A percentile compares a stretch with the other conserved stretches of the same genome.
Evolutionary conservation across 257 asterid genomes (phyloP).

Genomic region (Jacaranda mimosifolia): DNA sequence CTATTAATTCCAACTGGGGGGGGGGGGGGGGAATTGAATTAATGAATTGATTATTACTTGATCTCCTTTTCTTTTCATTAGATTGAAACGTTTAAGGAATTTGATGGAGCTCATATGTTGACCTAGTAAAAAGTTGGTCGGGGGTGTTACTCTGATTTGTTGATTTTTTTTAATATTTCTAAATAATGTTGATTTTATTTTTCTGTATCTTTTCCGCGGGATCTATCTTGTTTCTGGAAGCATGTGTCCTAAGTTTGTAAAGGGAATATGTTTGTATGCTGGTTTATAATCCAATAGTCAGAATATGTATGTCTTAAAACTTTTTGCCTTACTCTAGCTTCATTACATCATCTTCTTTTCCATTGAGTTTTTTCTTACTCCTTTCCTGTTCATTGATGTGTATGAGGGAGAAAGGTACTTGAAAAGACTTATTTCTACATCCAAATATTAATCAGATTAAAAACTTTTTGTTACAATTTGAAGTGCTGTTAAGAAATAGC

Average conservation of each 20-base stretch:
- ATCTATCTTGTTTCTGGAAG: constrained; percentile 12
- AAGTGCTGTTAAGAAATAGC: not conserved
- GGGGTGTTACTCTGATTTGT: constrained; percentile 1
- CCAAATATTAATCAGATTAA: too few relatives aligned
- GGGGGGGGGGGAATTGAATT: not conserved
- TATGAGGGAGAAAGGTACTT: not conserved
- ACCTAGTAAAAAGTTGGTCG: not conserved
- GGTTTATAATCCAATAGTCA: not conserved
- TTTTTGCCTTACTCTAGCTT: not conserved
- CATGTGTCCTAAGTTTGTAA: not conserved
- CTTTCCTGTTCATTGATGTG: not conserved
- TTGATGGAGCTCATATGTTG: not conserved
- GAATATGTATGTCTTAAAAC: not conserved
- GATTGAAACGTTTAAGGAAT: constrained; percentile 12
- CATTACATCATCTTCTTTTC: not conserved
- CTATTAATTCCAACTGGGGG: not conserved
- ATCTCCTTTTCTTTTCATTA: not conserved
- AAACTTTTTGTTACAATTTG: not conserved
- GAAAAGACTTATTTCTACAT: not conserved
- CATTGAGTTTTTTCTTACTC: not conserved
- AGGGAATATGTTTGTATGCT: not conserved
- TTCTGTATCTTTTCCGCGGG: not conserved
- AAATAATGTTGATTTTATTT: not conserved
- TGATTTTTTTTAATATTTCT: not conserved
- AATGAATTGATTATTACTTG: not conserved